Evolutionary conservation across 2,329 filamentous ascomycete species (phyloP).

Genomic region (Biscogniauxia sp.): DNA sequence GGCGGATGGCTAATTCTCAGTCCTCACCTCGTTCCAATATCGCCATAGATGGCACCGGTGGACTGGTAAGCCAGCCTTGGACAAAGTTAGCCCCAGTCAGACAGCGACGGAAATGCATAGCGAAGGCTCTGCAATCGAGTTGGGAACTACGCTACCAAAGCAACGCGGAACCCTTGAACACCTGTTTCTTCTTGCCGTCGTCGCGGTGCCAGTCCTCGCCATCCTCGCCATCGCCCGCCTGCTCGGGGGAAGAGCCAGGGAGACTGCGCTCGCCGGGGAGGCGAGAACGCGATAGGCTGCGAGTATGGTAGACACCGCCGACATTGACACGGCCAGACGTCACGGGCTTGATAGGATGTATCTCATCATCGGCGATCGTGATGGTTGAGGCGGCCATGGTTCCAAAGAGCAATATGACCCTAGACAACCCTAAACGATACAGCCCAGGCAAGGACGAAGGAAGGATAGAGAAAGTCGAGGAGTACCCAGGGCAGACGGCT

Average conservation of each 20-base stretch:
- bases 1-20: background rate
- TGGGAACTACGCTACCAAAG: slow-evolving; percentile 31
- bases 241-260: slow-evolving; percentile 25
- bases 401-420: background rate
- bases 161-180: slow-evolving; percentile 36
- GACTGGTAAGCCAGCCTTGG: slow-evolving; percentile 61
- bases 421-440: background rate
- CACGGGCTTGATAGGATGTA: slow-evolving; percentile 23
- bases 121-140: background rate
- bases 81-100: slow-evolving; percentile 4
- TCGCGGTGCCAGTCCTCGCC: slow-evolving; percentile 34
- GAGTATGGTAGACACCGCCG: slow-evolving; percentile 35
- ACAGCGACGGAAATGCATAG: background rate
- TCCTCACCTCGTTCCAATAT: slow-evolving; percentile 53
- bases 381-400: slow-evolving; percentile 26
- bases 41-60: slow-evolving; percentile 66
- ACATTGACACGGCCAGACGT: slow-evolving; percentile 15
- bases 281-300: slow-evolving; percentile 28
- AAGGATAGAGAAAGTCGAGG: background rate
- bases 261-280: slow-evolving; percentile 19
- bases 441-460: background rate
- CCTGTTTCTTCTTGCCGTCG: slow-evolving; percentile 35
- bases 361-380: slow-evolving; percentile 30
- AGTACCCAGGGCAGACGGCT: background rate
- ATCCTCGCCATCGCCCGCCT: slow-evolving; percentile 30